A percentile compares a stretch with the other conserved stretches of the same genome.
These are phyloP conservation scores for Fraxinus velutina DNA, from an alignment of 305 asterid species.

Conservation along the genomic window DNA sequence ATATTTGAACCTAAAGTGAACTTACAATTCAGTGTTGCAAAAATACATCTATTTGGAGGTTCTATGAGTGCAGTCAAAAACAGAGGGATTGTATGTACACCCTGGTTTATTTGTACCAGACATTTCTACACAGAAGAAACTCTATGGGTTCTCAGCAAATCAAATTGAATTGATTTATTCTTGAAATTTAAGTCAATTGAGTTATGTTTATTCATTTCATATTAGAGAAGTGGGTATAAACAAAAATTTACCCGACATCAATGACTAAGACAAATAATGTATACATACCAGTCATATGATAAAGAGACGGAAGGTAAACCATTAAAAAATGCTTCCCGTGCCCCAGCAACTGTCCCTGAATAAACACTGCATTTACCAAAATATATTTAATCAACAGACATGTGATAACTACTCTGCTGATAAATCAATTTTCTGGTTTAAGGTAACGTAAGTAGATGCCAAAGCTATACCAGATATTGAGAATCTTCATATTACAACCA, in stretches of 20 bases:
- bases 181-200: neutral
- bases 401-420: neutral
- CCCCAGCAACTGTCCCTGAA: slow-evolving; percentile 96
- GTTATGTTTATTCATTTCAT: neutral
- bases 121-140: neutral
- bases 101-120: neutral
- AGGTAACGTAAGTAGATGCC: neutral
- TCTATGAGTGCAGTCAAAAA: neutral
- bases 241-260: neutral
- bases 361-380: slow-evolving; percentile 54
- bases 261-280: neutral
- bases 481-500: neutral
- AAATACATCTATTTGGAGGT: neutral
- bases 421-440: neutral
- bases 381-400: slow-evolving; percentile 20
- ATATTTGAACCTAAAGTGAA: neutral
- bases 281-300: slow-evolving; percentile 76
- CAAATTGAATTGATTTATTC: neutral
- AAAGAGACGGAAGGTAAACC: slow-evolving; percentile 68
- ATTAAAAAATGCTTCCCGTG: slow-evolving; percentile 77
- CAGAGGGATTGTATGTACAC: neutral
- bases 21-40: neutral
- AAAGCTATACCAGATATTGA: neutral
- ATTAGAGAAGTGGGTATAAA: neutral
- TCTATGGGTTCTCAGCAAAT: neutral